These are phyloP conservation scores for Candida anutae DNA, from an alignment of 1,139 yeast genomes.

Conservation along the genomic window DNA sequence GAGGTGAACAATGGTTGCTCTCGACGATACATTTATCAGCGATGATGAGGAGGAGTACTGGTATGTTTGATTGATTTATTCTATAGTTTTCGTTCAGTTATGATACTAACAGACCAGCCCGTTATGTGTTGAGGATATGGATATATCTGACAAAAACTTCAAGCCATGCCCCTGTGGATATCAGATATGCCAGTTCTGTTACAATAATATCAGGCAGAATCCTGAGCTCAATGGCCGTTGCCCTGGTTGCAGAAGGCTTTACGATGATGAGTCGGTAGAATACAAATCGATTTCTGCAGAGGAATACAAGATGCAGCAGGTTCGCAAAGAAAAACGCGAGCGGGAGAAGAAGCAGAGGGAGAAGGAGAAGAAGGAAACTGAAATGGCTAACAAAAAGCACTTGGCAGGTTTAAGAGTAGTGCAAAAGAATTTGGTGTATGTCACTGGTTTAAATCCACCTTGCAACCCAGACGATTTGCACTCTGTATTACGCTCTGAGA, in stretches of 20 bases:
- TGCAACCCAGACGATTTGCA: constrained; percentile 87
- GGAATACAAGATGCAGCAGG: constrained; percentile 73
- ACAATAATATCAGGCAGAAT: constrained; percentile 90
- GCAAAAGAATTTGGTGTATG: constrained; percentile 94
- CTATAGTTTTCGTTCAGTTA: not conserved
- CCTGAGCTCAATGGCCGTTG: constrained; percentile 94
- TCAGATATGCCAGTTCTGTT: constrained; percentile 96
- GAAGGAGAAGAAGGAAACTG: constrained; percentile 87
- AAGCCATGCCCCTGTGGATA: constrained; percentile 99
- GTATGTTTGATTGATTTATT: constrained; percentile 22
- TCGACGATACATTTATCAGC: constrained; percentile 50
- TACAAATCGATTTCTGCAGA: constrained; percentile 78
- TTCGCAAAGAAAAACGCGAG: constrained; percentile 73
- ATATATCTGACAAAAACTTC: constrained; percentile 89
- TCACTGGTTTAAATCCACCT: constrained; percentile 91
- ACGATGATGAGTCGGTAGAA: constrained; percentile 89
- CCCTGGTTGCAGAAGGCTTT: constrained; percentile 94
- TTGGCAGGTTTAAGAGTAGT: constrained; percentile 96
- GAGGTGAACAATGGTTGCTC: constrained; percentile 13
- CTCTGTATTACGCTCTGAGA: constrained; percentile 75
- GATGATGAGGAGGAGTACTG: constrained; percentile 79
- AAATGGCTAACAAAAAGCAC: constrained; percentile 83
- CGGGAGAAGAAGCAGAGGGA: constrained; percentile 83
- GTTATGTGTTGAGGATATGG: constrained; percentile 95
- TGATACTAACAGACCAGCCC: constrained; percentile 46